A percentile compares a stretch with the other conserved stretches of the same genome.
phyloP scores from a whole-genome alignment of 345 rosid genomes.

The Aquilaria yunnanensis region DNA sequence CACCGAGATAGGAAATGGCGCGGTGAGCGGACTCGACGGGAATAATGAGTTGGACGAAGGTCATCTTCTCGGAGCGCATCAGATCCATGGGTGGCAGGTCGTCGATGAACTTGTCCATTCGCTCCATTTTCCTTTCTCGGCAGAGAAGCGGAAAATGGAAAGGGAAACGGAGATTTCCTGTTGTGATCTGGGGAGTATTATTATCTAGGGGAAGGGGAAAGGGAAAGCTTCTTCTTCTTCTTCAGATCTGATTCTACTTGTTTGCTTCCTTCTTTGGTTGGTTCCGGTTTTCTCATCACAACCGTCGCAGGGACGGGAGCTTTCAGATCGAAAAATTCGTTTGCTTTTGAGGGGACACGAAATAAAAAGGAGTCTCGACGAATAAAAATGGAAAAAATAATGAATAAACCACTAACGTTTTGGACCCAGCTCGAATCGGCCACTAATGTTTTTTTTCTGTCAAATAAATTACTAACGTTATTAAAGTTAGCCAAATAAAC shows the following conservation, averaged over 20 bases:
- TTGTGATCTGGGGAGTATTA: not conserved
- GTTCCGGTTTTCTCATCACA: slow-evolving; percentile 19
- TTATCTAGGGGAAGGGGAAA: not conserved
- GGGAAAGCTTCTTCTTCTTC: not conserved
- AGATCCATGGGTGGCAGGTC: slow-evolving; percentile 89
- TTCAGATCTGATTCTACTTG: no score
- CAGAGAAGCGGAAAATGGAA: slow-evolving; percentile 16
- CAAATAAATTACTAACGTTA: no score
- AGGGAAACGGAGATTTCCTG: slow-evolving; percentile 13
- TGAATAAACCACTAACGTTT: no score
- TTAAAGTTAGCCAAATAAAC: no score
- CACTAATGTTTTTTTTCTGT: no score
- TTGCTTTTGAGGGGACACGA: no score
- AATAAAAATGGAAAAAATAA: no score
- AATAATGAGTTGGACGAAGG: slow-evolving; percentile 87
- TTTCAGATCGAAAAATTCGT: no score
- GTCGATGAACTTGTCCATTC: slow-evolving; percentile 56
- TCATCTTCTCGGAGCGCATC: slow-evolving; percentile 98
- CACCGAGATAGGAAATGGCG: slow-evolving; percentile 74
- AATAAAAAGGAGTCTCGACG: no score
- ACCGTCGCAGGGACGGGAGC: slow-evolving; percentile 13
- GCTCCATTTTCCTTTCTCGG: slow-evolving; percentile 19
- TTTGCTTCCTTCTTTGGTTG: not conserved
- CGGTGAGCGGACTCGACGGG: slow-evolving; percentile 93
- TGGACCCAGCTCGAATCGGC: no score